Evolutionary conservation across 352 stramenopile genomes (phyloP).

Genomic region (Hyaloperonospora arabidopsidis): DNA sequence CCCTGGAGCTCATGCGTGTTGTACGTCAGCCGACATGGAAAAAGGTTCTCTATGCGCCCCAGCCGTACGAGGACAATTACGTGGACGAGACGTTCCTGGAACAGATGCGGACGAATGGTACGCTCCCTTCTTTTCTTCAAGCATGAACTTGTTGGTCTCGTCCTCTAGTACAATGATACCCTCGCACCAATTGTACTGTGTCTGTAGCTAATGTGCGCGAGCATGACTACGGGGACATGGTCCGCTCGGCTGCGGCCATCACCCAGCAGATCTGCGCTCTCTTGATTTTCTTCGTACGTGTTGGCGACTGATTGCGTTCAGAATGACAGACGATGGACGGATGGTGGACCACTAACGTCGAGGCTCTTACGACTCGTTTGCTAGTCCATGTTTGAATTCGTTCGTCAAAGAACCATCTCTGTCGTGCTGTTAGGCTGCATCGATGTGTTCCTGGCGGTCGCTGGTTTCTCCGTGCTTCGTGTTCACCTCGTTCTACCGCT

Average conservation of each 20-base stretch:
- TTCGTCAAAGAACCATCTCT: constrained; percentile 48
- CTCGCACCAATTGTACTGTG: neutral
- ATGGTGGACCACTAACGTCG: neutral
- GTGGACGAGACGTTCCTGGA: constrained; percentile 85
- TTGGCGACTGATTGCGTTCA: constrained; percentile 2
- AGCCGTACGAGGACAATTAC: constrained; percentile 88
- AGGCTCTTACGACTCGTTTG: constrained; percentile 1
- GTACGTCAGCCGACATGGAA: constrained; percentile 43
- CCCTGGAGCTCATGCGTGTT: neutral
- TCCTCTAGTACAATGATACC: neutral
- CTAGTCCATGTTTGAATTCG: constrained; percentile 71
- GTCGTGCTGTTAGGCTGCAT: constrained; percentile 46
- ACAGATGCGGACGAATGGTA: constrained; percentile 87
- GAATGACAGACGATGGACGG: neutral
- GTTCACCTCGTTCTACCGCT: constrained; percentile 29
- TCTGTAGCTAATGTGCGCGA: constrained; percentile 66
- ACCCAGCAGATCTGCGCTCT: constrained; percentile 86
- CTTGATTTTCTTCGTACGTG: constrained; percentile 82
- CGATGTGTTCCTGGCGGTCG: constrained; percentile 46
- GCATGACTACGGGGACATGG: constrained; percentile 80
- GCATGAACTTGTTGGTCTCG: neutral
- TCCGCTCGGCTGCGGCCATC: constrained; percentile 75
- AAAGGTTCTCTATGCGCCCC: constrained; percentile 83
- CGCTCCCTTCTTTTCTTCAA: neutral
- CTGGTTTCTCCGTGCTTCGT: constrained; percentile 52